Percentiles rank a stretch among this genome's conserved stretches.
Conservation (phyloP, 2,329 filamentous ascomycete species). For the Geosmithia putterillii region DNA sequence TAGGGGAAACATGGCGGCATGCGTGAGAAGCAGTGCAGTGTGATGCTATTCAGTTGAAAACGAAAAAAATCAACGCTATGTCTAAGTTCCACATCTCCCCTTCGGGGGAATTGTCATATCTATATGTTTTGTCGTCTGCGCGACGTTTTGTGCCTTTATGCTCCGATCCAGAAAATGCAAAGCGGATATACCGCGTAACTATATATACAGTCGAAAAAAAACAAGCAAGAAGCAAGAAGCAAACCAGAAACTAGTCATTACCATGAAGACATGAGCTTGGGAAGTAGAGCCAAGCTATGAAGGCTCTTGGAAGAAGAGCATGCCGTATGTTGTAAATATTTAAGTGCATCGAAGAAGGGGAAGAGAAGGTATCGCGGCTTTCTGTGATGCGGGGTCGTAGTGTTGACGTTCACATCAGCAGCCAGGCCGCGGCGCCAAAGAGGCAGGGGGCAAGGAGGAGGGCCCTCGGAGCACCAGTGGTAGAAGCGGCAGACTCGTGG, state of each 20-base stretch:
- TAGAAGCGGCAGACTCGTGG: slow-evolving; percentile 24
- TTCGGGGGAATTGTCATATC: background rate
- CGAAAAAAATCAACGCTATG: background rate
- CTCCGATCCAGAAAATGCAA: background rate
- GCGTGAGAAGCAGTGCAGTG: no score
- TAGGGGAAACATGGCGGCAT: no score
- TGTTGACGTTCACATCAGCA: no score
- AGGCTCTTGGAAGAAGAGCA: no score
- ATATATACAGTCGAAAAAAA: background rate
- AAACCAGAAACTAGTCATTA: background rate
- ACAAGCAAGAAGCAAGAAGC: background rate
- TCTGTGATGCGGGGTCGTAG: no score
- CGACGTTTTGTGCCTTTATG: background rate
- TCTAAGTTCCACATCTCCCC: background rate
- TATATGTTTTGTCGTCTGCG: background rate
- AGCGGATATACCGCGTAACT: background rate
- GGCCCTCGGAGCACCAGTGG: background rate
- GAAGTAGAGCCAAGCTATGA: no score
- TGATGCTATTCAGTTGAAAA: no score
- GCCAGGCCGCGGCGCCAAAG: background rate
- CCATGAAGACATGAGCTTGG: no score
- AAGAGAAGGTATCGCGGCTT: no score
- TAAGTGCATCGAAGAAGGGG: no score
- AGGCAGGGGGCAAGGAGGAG: background rate
- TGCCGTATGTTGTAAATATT: no score